Evolutionary conservation across 2,329 filamentous ascomycete genomes (phyloP).

Genomic region (Dactylellina haptotyla): DNA sequence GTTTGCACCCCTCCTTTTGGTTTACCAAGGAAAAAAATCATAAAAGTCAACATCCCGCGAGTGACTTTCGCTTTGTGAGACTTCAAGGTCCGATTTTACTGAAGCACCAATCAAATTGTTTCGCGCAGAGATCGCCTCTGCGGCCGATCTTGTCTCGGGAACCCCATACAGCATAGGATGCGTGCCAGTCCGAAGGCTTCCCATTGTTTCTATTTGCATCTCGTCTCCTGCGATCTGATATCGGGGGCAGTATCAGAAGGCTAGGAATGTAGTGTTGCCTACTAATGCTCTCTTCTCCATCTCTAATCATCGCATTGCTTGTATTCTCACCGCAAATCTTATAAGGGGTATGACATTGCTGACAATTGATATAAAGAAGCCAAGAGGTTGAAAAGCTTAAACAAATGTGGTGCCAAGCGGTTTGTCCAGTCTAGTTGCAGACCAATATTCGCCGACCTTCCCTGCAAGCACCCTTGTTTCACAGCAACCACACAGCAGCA

Average conservation of each 20-base stretch:
- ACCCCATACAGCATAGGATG: slow-evolving; percentile 46
- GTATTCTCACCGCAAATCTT: slow-evolving; percentile 1
- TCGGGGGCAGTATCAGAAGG: slow-evolving; percentile 6
- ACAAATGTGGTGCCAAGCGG: slow-evolving; percentile 41
- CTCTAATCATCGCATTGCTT: background rate
- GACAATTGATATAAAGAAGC: slow-evolving; percentile 5
- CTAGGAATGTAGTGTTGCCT: slow-evolving; percentile 24
- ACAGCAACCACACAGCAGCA: slow-evolving; percentile 50
- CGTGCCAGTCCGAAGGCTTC: slow-evolving; percentile 16
- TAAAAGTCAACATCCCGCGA: slow-evolving; percentile 8
- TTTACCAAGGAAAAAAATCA: background rate
- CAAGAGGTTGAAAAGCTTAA: slow-evolving; percentile 44
- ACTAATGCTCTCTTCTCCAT: background rate
- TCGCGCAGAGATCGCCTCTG: slow-evolving; percentile 23
- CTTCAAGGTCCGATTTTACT: background rate
- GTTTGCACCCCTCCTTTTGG: slow-evolving; percentile 34
- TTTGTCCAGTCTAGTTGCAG: slow-evolving; percentile 26
- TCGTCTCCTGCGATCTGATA: slow-evolving; percentile 15
- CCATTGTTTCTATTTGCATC: slow-evolving; percentile 13
- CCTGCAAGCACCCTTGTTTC: slow-evolving; percentile 53
- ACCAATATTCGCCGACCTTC: slow-evolving; percentile 51
- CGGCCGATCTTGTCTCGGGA: slow-evolving; percentile 53
- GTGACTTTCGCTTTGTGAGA: slow-evolving; percentile 41
- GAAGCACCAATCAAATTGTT: slow-evolving; percentile 27
- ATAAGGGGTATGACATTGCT: background rate